A percentile compares a stretch with the other conserved stretches of the same genome.
phyloP scores from a whole-genome alignment of 2,329 filamentous ascomycete genomes.

The Fusarium nematophilum region DNA sequence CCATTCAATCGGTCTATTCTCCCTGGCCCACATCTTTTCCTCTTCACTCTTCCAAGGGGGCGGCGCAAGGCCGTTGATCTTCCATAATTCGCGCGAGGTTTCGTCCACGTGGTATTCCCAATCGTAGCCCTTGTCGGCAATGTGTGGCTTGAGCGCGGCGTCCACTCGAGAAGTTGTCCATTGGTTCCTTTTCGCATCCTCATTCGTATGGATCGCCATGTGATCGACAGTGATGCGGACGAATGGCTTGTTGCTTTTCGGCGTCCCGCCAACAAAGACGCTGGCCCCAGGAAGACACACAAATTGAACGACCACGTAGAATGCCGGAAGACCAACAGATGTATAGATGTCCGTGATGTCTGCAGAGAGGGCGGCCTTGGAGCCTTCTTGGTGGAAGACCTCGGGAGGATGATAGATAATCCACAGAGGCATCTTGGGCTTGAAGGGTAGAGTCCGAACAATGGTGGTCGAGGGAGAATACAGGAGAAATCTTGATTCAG shows the following conservation, averaged over 20 bases:
- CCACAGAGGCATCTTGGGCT: conserved; percentile 62
- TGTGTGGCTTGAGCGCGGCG: conserved; percentile 50
- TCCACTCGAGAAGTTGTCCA: conserved; percentile 40
- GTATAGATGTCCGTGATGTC: conserved; percentile 49
- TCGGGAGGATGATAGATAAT: conserved; percentile 52
- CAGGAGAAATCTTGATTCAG: no score
- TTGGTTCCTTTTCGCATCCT: conserved; percentile 25
- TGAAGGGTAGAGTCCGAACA: no score
- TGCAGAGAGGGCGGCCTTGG: conserved; percentile 47
- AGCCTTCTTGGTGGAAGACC: conserved; percentile 45
- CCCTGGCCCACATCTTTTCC: conserved; percentile 49
- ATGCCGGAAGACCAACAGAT: conserved; percentile 50
- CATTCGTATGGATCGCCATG: conserved; percentile 41
- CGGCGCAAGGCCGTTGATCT: conserved; percentile 53
- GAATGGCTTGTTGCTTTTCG: conserved; percentile 44
- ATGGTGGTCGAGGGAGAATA: no score
- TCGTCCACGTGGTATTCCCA: conserved; percentile 58
- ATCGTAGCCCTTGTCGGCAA: conserved; percentile 55
- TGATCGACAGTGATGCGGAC: conserved; percentile 48
- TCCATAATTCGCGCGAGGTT: conserved; percentile 57
- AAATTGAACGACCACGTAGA: conserved; percentile 58
- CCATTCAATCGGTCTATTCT: no score
- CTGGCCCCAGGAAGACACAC: conserved; percentile 40
- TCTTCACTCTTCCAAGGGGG: conserved; percentile 50
- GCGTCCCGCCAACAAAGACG: conserved; percentile 35